These are phyloP conservation scores for Triangularia verruculosa DNA, from an alignment of 2,329 filamentous ascomycete genomes.

Conservation along the genomic window DNA sequence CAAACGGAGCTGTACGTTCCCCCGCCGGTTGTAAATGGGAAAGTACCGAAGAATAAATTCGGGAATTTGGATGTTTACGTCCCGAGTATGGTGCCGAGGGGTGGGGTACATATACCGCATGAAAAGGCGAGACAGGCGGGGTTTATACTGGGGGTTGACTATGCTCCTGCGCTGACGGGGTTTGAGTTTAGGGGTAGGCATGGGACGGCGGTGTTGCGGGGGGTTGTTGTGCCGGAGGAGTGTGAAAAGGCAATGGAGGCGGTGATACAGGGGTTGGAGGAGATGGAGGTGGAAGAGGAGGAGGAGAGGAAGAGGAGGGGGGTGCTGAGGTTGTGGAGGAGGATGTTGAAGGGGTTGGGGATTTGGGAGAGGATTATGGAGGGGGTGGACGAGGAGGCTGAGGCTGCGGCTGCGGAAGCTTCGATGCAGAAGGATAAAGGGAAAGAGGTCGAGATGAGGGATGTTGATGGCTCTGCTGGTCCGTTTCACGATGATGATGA, in stretches of 20 bases:
- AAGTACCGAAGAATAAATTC: slow-evolving; percentile 85
- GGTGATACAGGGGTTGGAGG: slow-evolving; percentile 64
- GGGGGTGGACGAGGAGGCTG: slow-evolving; percentile 49
- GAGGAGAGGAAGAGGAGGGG: slow-evolving; percentile 59
- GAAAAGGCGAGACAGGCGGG: slow-evolving; percentile 68
- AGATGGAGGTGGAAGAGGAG: slow-evolving; percentile 62
- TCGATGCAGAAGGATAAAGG: slow-evolving; percentile 37
- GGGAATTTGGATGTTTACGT: slow-evolving; percentile 95
- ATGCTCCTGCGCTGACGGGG: slow-evolving; percentile 83
- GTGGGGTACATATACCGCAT: slow-evolving; percentile 68
- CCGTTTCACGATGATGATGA: slow-evolving; percentile 17
- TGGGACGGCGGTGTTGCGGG: slow-evolving; percentile 78
- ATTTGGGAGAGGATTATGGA: slow-evolving; percentile 72
- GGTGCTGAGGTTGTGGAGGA: slow-evolving; percentile 68
- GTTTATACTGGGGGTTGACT: slow-evolving; percentile 74
- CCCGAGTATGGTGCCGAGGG: slow-evolving; percentile 81
- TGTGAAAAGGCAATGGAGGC: slow-evolving; percentile 68
- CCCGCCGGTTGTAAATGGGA: slow-evolving; percentile 70
- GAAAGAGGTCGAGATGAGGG: slow-evolving; percentile 48
- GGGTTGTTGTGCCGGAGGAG: slow-evolving; percentile 72
- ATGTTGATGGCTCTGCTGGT: not conserved
- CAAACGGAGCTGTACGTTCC: slow-evolving; percentile 73
- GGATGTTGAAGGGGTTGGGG: slow-evolving; percentile 72
- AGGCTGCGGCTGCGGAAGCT: slow-evolving; percentile 24
- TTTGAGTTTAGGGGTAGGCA: slow-evolving; percentile 84